Evolutionary conservation across 2,329 filamentous ascomycete species (phyloP).

Genomic region (Trichoderma pleuroti): DNA sequence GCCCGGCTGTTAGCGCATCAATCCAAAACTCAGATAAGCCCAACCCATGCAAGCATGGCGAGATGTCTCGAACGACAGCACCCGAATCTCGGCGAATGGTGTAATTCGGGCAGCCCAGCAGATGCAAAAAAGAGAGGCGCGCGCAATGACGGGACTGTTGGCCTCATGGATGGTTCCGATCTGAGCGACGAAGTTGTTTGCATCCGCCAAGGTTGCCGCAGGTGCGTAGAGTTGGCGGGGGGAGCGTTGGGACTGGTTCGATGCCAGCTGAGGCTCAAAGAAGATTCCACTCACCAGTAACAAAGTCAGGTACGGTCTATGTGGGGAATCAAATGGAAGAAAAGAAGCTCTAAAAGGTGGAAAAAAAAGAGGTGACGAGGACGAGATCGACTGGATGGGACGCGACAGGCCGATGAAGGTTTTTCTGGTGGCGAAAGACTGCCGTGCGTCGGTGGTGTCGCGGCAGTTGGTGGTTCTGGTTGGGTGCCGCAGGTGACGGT

Average conservation of each 20-base stretch:
- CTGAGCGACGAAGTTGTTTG: not conserved
- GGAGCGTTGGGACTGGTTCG: not conserved
- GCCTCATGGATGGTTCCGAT: not conserved
- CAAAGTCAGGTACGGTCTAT: conserved; percentile 18
- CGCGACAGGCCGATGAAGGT: conserved; percentile 11
- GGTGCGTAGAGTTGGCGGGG: not conserved
- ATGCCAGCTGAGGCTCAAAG: conserved; percentile 7
- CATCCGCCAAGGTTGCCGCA: not conserved
- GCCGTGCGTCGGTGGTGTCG: conserved; percentile 12
- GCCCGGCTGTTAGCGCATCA: not conserved
- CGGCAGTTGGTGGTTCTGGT: conserved; percentile 12
- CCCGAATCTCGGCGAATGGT: not conserved
- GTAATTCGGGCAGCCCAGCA: not conserved
- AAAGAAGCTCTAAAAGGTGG: conserved; percentile 13
- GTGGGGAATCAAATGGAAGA: conserved; percentile 16
- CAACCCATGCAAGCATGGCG: not conserved
- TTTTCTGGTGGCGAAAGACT: conserved; percentile 15
- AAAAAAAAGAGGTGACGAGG: not conserved
- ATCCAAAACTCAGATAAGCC: not conserved
- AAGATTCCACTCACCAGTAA: conserved; percentile 18
- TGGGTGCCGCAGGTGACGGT: conserved; percentile 18
- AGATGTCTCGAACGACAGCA: conserved; percentile 6
- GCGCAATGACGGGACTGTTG: not conserved
- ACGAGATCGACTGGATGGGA: conserved; percentile 10
- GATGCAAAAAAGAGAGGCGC: not conserved